A percentile compares a stretch with the other conserved stretches of the same genome.
phyloP scores from a whole-genome alignment of 75 land plant species.

The Selaginella tamariscina region DNA sequence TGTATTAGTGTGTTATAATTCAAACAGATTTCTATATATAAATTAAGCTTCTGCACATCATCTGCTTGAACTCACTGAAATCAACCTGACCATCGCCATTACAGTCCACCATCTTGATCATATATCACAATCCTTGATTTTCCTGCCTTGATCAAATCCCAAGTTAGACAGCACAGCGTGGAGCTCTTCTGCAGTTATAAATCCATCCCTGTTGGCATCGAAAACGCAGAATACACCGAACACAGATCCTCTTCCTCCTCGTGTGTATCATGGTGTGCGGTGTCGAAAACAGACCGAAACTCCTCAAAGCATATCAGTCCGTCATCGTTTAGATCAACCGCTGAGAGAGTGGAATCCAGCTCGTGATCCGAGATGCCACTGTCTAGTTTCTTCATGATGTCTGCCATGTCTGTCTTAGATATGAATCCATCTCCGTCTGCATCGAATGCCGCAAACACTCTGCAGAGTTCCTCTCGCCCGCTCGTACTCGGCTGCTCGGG shows the following conservation, averaged over 20 bases:
- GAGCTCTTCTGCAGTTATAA: not conserved
- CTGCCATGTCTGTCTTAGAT: not conserved
- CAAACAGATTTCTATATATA: no score
- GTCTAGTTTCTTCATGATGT: not conserved
- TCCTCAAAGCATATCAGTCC: not conserved
- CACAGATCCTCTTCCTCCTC: slow-evolving; percentile 1
- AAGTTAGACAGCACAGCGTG: slow-evolving; percentile 5
- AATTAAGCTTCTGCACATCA: no score
- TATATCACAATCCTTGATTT: not conserved
- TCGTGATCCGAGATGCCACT: not conserved
- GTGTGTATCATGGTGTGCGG: not conserved
- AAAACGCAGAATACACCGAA: not conserved
- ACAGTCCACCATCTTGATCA: slow-evolving; percentile 7
- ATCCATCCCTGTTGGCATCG: slow-evolving; percentile 11
- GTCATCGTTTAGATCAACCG: not conserved
- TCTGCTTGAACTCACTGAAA: not conserved
- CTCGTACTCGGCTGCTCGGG: no score
- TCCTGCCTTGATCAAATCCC: not conserved
- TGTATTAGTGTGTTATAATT: no score
- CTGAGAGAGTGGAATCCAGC: not conserved
- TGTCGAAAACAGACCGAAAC: not conserved
- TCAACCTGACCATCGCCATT: slow-evolving; percentile 6
- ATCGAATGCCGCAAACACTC: not conserved
- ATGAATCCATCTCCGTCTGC: not conserved
- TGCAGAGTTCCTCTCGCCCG: not conserved